A percentile compares a stretch with the other conserved stretches of the same genome.
Evolutionary conservation across 106 monocot species (phyloP).

Genomic region (Iris macrosiphon): DNA sequence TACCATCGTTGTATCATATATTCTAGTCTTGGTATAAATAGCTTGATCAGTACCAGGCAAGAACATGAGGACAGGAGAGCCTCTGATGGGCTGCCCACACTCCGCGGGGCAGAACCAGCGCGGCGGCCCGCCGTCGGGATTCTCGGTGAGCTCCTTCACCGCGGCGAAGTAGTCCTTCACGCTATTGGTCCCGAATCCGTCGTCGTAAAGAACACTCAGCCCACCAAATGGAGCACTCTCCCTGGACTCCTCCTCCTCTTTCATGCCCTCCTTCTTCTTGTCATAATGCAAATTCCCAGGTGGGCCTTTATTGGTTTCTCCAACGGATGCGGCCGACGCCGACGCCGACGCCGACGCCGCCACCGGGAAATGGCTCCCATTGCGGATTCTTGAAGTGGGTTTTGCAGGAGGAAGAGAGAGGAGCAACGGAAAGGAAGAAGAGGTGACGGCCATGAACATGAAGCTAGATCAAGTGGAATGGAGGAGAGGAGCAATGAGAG

Average conservation of each 20-base stretch:
- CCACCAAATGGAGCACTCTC: too few relatives aligned
- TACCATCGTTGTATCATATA: too few relatives aligned
- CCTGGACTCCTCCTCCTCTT: too few relatives aligned
- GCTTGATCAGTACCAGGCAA: too few relatives aligned
- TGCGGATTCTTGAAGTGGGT: slow-evolving; percentile 1
- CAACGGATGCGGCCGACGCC: too few relatives aligned
- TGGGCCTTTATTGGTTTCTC: too few relatives aligned
- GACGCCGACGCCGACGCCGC: too few relatives aligned
- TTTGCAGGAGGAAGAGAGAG: slow-evolving; percentile 1
- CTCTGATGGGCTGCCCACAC: slow-evolving; percentile 34
- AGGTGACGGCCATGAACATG: neutral
- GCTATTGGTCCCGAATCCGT: slow-evolving; percentile 25
- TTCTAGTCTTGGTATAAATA: too few relatives aligned
- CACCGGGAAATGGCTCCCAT: neutral
- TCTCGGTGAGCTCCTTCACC: slow-evolving; percentile 21
- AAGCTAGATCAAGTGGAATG: too few relatives aligned
- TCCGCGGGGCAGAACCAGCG: slow-evolving; percentile 56
- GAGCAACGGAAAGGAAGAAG: neutral
- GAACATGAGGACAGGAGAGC: slow-evolving; percentile 44
- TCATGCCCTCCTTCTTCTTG: neutral
- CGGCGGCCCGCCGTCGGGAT: slow-evolving; percentile 44
- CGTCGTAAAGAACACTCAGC: slow-evolving; percentile 39
- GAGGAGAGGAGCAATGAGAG: too few relatives aligned
- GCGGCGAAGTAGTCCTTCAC: slow-evolving; percentile 45
- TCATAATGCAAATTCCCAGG: neutral